Evolutionary conservation across 139 green algal species (phyloP).

Genomic region (Chlorella sp.): DNA sequence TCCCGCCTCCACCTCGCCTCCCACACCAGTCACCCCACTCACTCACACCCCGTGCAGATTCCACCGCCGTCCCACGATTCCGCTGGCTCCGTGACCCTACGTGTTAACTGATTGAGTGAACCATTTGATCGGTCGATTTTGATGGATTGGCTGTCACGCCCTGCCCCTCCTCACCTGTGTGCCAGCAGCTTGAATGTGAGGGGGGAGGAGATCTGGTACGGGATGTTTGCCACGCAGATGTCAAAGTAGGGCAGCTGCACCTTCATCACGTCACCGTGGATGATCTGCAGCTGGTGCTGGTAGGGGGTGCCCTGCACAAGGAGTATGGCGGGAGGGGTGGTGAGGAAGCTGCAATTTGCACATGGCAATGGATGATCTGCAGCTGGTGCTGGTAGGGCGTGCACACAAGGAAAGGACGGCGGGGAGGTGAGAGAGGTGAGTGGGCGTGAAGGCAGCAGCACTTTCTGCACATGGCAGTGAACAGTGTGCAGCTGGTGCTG

Average conservation of each 20-base stretch:
- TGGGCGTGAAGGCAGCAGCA: no score
- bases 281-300: constrained; percentile 85
- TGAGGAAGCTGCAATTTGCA: no score
- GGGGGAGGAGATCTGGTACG: constrained; percentile 99
- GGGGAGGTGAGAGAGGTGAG: no score
- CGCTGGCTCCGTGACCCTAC: no score
- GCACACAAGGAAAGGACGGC: constrained; percentile 65
- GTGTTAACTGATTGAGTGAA: no score
- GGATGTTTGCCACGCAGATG: constrained; percentile 99
- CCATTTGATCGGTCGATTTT: no score
- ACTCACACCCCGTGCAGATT: no score
- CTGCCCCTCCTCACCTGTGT: constrained; percentile 62
- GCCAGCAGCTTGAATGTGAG: constrained; percentile 99
- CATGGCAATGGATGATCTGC: constrained; percentile 97
- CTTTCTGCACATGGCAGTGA: no score
- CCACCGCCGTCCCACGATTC: no score
- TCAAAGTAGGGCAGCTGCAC: constrained; percentile 99
- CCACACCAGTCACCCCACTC: constrained; percentile 26
- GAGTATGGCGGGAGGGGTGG: no score
- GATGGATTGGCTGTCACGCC: no score
- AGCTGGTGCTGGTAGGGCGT: constrained; percentile 81
- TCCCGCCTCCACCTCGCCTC: no score
- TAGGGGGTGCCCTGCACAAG: constrained; percentile 79
- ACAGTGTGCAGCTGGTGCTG: constrained; percentile 89
- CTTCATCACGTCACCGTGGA: constrained; percentile 90